phyloP scores from a whole-genome alignment of 257 asterid genomes.

The Solanum bulbocastanum region DNA sequence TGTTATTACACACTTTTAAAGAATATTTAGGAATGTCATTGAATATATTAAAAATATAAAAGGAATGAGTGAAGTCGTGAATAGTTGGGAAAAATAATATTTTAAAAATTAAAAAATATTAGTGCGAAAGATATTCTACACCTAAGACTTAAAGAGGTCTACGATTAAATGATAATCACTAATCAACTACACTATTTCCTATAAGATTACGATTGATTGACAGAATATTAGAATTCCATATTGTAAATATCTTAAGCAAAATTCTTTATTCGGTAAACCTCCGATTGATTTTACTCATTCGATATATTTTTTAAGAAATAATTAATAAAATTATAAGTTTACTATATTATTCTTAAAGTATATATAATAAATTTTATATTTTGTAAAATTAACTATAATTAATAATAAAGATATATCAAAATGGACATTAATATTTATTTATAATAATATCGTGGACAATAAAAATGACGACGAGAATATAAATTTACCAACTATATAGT shows the following conservation, averaged over 20 bases:
- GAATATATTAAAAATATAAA: background rate
- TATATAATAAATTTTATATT: background rate
- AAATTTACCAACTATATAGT: background rate
- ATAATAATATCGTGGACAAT: too few species aligned
- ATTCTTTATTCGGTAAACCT: background rate
- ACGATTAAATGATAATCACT: background rate
- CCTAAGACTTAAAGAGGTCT: background rate
- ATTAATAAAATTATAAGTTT: background rate
- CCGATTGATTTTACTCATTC: background rate
- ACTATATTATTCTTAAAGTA: background rate
- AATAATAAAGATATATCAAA: background rate
- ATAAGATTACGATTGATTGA: background rate
- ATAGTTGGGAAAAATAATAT: background rate
- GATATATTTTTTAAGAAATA: background rate
- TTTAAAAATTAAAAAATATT: background rate
- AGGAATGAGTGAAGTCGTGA: background rate
- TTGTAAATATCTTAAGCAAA: background rate
- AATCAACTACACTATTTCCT: background rate
- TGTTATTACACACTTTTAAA: too few species aligned
- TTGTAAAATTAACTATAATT: background rate
- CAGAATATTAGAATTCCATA: background rate
- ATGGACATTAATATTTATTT: accelerated
- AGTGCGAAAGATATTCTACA: background rate
- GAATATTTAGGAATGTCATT: background rate
- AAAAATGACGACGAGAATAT: background rate